A percentile compares a stretch with the other conserved stretches of the same genome.
Conservation (phyloP, 2,329 filamentous ascomycete genomes). For the Fusarium redolens region DNA sequence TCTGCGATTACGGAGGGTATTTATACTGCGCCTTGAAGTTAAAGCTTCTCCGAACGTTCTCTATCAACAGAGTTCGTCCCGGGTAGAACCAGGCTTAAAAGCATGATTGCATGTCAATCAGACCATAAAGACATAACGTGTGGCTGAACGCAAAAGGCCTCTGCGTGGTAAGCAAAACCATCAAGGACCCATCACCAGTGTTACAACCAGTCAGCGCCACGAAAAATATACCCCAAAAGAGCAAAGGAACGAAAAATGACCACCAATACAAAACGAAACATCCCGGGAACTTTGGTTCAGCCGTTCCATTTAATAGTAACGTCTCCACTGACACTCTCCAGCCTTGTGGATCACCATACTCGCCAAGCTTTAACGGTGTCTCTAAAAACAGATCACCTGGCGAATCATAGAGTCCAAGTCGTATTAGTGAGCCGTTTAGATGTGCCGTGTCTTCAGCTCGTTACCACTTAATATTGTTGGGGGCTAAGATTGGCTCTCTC, state of each 20-base stretch:
- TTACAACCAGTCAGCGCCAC: background rate
- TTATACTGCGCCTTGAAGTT: background rate
- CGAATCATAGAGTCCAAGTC: background rate
- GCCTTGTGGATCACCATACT: conserved; percentile 12
- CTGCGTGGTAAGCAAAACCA: background rate
- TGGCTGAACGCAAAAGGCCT: background rate
- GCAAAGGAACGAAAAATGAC: background rate
- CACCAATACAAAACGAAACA: background rate
- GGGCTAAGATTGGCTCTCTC: conserved; percentile 12
- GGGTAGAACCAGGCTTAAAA: background rate
- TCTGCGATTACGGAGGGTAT: background rate
- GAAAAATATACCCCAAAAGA: conserved; percentile 4
- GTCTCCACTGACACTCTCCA: background rate
- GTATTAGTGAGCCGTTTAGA: background rate
- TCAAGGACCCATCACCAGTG: background rate
- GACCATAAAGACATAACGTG: background rate
- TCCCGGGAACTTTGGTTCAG: background rate
- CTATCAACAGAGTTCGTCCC: too few species aligned
- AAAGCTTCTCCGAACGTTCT: background rate
- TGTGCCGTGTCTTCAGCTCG: background rate
- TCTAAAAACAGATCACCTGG: conserved; percentile 1
- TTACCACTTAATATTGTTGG: conserved; percentile 6
- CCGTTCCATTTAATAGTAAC: background rate
- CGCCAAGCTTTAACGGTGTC: conserved; percentile 5
- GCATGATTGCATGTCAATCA: background rate